Evolutionary conservation across 768 basidiomycete species (phyloP), one percentile per base, ranked within the genome.

Genomic region (Leccinum boreale): DNA sequence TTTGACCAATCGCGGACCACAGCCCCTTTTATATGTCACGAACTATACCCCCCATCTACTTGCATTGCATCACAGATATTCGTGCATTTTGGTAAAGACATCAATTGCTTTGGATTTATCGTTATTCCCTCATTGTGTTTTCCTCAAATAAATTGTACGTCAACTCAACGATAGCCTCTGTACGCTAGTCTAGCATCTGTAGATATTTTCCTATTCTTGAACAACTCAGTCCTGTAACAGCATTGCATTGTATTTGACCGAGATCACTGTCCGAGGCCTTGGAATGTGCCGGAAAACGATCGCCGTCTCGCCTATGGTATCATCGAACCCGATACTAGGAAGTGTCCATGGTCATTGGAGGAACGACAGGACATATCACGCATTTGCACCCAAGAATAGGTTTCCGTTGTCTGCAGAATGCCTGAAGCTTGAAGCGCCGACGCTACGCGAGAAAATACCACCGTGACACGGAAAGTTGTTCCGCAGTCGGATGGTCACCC

Each of bases 21-120:
- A 1, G 26, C 50, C 12, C 21, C 42, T 59, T 39, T 51, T 50
- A 45, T 58, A 53, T 52, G 46, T 29, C 46, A 46, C 28, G 50
- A 39, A 12, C 42, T 48, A 59, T 53, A 60, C 55, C 33, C 14
- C 14, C 11, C 11, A n/a, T 23, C 21, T 46, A 50, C 45, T 52
- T 55, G 42, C 21, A 36, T 36, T 26, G 42, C 48, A 65, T 54
- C 33, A 33, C 52, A 17, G 29, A 46, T 55, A 48, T 28, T 50
- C 28, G 12, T 55, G 24, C 42, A 52, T 51, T 9, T 55, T 52
- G 48, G 33, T 50, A 57, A 50, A 57, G 58, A 52, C 36, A 56
- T 45, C 31, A 57, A 11, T 39, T 31, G 49, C 50, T 10, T 26
- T 36, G 6, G 47, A 28, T 26, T 33, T 58, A 42, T 36, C 7